Evolutionary conservation across 306 rosid genomes (phyloP), one percentile per base, ranked within the genome.

Genomic region (Pachyrhizus erosus): DNA sequence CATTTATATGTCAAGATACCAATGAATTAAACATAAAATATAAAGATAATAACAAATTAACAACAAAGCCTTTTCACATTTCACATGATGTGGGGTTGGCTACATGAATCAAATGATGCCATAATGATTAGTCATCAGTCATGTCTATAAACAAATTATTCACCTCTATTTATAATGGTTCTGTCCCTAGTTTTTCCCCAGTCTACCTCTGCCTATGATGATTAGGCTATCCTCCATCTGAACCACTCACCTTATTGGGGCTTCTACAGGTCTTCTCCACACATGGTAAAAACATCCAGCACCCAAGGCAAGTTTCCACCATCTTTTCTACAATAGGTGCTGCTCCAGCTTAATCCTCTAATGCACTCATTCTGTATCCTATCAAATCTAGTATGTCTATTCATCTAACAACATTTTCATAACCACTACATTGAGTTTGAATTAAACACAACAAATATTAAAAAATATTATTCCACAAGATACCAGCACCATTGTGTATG

Each of bases 1-100:
- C 66, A 61, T 65, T 70, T 69, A 42, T 61, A 9, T 39, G 55
- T 67, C 57, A 73, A 55, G 24, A 62, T 55, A 57, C 52, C 52
- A 51, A 21, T 62, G 61, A 31, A 34, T 58, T 55, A 55, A 33
- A 73, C 18, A 62, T 18, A 60, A 60, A 60, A 26, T 55, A 21
- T 1, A 18, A 52, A 2, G 10, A 26, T 3, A 60, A 60, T 60
- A 60, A 60, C 9, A 51, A 60, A 9, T 24, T 60, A 26, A 12
- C 37, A 60, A 26, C 8, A 60, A 11, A 10, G 6, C 9, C 3
- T 21, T 24, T 10, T 34, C 39, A 6, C 39, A 34, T 34, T 9
- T 20, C 1, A 0, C 26, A 54, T 18, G n/a, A 2, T 21, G 24
- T 20, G 12, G 64, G 31, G 12, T 23, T 11, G 5, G 31, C 7